Percentiles rank a stretch among this genome's conserved stretches.
Evolutionary conservation across 306 rosid species (phyloP).

Genomic region (Rosa rugosa): DNA sequence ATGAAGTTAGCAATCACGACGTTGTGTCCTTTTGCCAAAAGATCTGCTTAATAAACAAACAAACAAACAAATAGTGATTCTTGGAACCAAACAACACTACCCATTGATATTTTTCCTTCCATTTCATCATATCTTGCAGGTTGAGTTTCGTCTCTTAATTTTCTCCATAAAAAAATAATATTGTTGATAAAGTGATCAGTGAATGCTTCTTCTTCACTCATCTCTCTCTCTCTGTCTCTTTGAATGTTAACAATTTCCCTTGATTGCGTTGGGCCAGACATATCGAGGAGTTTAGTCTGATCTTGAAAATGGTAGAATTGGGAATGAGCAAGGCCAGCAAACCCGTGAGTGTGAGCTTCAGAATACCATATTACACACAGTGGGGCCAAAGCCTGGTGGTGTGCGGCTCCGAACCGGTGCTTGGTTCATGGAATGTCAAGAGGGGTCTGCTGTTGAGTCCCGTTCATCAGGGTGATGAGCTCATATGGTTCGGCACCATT

Average conservation of each 20-base stretch:
- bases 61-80: neutral
- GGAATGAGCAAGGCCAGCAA: constrained; percentile 54
- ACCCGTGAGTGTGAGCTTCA: constrained; percentile 69
- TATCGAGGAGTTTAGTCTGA: no score
- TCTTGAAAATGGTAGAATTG: constrained; percentile 52
- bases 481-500: constrained; percentile 75
- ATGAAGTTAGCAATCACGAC: neutral
- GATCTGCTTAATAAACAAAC: neutral
- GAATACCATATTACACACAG: constrained; percentile 73
- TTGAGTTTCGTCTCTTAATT: neutral
- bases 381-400: constrained; percentile 92
- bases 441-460: constrained; percentile 73
- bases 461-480: constrained; percentile 67
- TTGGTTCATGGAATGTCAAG: constrained; percentile 92
- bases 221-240: neutral
- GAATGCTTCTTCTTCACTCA: neutral
- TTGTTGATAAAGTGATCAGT: neutral
- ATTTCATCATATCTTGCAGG: neutral
- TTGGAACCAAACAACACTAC: neutral
- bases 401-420: constrained; percentile 76
- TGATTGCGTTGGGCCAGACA: neutral
- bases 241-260: neutral
- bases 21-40: neutral
- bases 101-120: neutral
- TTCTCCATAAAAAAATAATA: neutral